These are phyloP conservation scores for Vigna angularis DNA, from an alignment of 306 rosid species.

Conservation along the genomic window DNA sequence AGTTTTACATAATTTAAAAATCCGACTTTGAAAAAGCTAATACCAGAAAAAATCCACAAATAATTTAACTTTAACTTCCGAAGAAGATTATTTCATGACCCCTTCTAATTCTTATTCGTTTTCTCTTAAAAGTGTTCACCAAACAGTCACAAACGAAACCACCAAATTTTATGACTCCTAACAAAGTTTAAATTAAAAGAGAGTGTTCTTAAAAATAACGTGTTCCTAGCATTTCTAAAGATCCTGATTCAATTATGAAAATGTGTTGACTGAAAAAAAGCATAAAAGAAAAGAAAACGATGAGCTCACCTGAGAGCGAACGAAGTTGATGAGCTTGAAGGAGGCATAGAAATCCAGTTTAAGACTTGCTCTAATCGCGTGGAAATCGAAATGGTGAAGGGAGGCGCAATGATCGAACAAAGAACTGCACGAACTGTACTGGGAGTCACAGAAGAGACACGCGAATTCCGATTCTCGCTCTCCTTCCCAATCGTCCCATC, in stretches of 20 bases:
- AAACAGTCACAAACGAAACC: background rate
- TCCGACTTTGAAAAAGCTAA: too few species aligned
- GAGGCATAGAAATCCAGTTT: slow-evolving; percentile 76
- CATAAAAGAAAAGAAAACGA: background rate
- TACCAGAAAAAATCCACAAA: too few species aligned
- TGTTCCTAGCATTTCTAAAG: background rate
- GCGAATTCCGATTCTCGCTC: slow-evolving; percentile 47
- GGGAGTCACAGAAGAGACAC: slow-evolving; percentile 81
- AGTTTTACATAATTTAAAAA: too few species aligned
- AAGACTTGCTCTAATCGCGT: slow-evolving; percentile 45
- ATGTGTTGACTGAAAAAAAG: background rate
- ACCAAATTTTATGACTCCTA: background rate
- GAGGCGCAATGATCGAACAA: slow-evolving; percentile 71
- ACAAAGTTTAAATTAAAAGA: background rate
- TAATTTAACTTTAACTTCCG: too few species aligned
- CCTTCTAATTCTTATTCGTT: background rate
- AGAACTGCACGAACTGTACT: slow-evolving; percentile 46
- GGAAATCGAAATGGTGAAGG: slow-evolving; percentile 74
- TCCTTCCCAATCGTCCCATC: slow-evolving; percentile 75
- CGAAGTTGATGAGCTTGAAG: slow-evolving; percentile 80
- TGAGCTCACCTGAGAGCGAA: slow-evolving; percentile 68
- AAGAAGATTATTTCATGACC: too few species aligned
- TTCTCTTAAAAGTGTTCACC: too few species aligned
- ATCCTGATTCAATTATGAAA: slow-evolving; percentile 3
- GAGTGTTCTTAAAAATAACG: background rate